A percentile compares a stretch with the other conserved stretches of the same genome.
phyloP scores from a whole-genome alignment of 352 stramenopile genomes.

The Globisporangium nagaii region DNA sequence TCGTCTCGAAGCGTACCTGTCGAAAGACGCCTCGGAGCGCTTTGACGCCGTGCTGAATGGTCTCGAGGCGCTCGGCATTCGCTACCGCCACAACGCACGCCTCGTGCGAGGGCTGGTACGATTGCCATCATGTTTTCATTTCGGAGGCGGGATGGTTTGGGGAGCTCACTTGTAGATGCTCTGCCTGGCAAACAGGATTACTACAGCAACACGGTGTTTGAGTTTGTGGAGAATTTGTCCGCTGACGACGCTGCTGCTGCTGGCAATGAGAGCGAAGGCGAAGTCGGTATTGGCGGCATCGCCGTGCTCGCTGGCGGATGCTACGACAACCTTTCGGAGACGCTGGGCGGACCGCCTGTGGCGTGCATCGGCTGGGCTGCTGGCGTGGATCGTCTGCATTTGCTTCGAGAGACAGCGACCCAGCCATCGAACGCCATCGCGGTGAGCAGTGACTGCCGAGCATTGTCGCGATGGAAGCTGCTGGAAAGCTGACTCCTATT shows the following conservation, averaged over 20 bases:
- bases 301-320: conserved; percentile 80
- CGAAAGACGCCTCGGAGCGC: conserved; percentile 55
- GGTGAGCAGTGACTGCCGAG: conserved; percentile 16
- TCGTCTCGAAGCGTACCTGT: conserved; percentile 57
- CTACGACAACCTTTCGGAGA: conserved; percentile 72
- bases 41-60: conserved; percentile 59
- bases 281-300: conserved; percentile 37
- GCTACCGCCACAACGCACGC: conserved; percentile 51
- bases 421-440: conserved; percentile 33
- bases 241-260: too few relatives aligned
- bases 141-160: background rate
- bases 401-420: conserved; percentile 37
- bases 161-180: background rate
- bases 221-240: conserved; percentile 66
- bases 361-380: conserved; percentile 83
- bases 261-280: background rate
- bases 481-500: conserved; percentile 1
- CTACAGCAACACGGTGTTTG: conserved; percentile 88
- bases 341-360: conserved; percentile 49
- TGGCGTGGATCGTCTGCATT: conserved; percentile 70
- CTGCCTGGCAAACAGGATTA: conserved; percentile 52
- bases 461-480: background rate
- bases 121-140: background rate
- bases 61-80: conserved; percentile 56
- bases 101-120: conserved; percentile 79